Base-by-base conservation (phyloP, 2,329 filamentous ascomycete genomes). In the Venturia effusa region DNA sequence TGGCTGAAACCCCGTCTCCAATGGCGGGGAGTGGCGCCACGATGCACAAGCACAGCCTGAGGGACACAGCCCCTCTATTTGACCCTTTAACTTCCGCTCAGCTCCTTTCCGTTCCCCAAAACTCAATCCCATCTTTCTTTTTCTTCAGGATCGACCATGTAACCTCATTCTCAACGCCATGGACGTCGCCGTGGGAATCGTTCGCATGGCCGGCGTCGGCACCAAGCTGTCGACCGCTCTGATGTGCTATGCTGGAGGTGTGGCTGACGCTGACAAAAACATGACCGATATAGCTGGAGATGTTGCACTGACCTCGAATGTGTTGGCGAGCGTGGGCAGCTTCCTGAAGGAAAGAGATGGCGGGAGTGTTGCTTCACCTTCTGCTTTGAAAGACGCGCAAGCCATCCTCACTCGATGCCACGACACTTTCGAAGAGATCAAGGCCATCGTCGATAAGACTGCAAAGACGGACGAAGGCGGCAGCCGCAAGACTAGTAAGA, bases 241-340 rank as follows among this genome's bases (percentile, higher is more conserved):
- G 39, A 70, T 70, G 66, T 66, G 69, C 54, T 70, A 65, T 64
- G 68, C 67, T 34, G 65, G 59, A 39, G 67, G 68, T 11, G 69
- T 68, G 13, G 60, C 65, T 34, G 67, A 68, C 30, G 68, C 71
- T 8, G 68, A 72, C 41, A 66, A 66, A 39, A 68, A 71, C 15
- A 67, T 72, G 40, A 57, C 59, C 24, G 67, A 69, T 43, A 69
- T 73, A 30, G 70, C 71, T 11, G 66, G 65, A 4, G 67, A 72
- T 61, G 68, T 72, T 30, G 67, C 68, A n/a, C 62, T 70, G 17
- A 71, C 70, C 8, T 68, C 69, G 0, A 69, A 68, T 37, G 67
- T 68, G 10, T 68, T 72, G 10, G 67, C 69, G 17, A 69, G 67
- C 59, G 67, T 71, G 11, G 70, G 41, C 64, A 59, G 1, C n/a